Conservation (phyloP, 2,329 filamentous ascomycete genomes). For the Alternaria infectoria region DNA sequence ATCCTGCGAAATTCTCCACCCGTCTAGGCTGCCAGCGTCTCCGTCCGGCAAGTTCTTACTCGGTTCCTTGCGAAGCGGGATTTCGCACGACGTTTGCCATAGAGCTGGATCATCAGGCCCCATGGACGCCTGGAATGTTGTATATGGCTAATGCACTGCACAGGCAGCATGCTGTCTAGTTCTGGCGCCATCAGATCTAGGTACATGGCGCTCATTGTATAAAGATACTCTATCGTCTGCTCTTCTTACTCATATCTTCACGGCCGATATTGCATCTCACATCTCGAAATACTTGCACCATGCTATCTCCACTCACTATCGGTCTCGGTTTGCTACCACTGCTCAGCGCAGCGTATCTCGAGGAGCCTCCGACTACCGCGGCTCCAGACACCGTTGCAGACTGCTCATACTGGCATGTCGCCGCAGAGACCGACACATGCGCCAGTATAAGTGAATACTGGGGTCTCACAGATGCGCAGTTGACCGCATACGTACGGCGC, state of each 20-base stretch:
- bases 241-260: background rate
- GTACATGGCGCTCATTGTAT: background rate
- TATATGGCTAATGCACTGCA: background rate
- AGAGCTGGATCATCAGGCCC: background rate
- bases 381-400: background rate
- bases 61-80: background rate
- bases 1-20: background rate
- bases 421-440: background rate
- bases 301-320: background rate
- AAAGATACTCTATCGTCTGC: background rate
- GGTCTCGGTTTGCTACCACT: background rate
- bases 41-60: background rate
- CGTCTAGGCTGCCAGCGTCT: background rate
- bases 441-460: background rate
- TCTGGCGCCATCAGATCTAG: background rate
- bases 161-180: background rate
- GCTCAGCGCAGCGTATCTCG: background rate
- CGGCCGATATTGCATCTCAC: background rate
- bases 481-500: background rate
- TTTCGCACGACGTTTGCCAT: background rate
- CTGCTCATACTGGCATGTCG: background rate
- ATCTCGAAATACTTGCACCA: background rate
- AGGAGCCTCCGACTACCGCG: background rate
- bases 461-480: background rate
- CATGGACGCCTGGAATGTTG: background rate